These are phyloP conservation scores for Curvularia eragrostidis DNA, from an alignment of 2,329 filamentous ascomycete species.

Conservation along the genomic window DNA sequence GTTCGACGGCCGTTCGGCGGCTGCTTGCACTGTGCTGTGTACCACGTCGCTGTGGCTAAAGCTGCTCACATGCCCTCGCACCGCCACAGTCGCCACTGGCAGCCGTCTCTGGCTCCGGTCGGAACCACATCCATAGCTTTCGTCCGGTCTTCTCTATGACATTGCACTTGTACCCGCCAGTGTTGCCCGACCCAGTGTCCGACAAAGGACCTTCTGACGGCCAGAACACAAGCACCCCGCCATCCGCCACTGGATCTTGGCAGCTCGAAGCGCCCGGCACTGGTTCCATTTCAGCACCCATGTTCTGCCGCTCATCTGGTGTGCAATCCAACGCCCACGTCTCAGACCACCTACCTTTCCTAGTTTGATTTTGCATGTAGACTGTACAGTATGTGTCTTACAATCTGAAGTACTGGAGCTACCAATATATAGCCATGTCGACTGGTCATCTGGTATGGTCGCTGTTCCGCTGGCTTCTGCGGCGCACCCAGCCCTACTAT, in stretches of 20 bases:
- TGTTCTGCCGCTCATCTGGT: constrained; percentile 4
- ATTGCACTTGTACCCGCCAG: constrained; percentile 2
- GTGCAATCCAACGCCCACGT: neutral
- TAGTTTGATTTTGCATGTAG: neutral
- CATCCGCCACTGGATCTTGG: neutral
- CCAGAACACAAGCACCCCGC: neutral
- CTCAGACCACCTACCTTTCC: neutral
- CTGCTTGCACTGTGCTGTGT: constrained; percentile 21
- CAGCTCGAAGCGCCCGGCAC: constrained; percentile 1
- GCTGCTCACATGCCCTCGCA: constrained; percentile 16
- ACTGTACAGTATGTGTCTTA: neutral
- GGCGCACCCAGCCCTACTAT: neutral
- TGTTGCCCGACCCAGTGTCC: constrained; percentile 11
- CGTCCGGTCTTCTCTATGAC: constrained; percentile 8
- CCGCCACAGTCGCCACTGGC: constrained; percentile 17
- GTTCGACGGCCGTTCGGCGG: constrained; percentile 5
- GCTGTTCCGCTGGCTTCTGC: neutral
- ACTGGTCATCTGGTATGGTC: neutral
- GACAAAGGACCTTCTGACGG: neutral
- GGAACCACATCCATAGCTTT: constrained; percentile 10
- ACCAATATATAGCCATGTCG: neutral
- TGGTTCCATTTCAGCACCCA: constrained; percentile 2
- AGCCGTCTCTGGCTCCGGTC: constrained; percentile 9
- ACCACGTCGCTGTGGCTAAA: constrained; percentile 18
- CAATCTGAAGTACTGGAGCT: neutral